Base-by-base conservation (phyloP, 805 yeast species). In the Barnettozyma botsteinii region DNA sequence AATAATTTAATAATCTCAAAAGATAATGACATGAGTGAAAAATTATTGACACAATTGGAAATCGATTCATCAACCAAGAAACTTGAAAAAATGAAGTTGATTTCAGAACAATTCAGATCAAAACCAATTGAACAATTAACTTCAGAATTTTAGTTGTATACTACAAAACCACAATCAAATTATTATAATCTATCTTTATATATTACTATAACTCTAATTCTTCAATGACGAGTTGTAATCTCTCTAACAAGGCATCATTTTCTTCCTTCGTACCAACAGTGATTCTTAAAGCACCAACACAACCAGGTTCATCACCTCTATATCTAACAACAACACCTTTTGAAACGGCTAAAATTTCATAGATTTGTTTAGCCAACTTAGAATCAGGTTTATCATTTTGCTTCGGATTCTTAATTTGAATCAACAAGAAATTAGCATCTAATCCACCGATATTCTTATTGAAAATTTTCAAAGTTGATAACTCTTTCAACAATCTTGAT, bases 291-390 rank as follows among this genome's bases (percentile, higher is more conserved):
- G 87, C 86, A 24, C 98, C 98, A 5, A 66, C 65, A 59, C 98
- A 93, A 28, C 95, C 95, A 33, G 79, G 72, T 64, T 93, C 98
- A 26, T 67, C 75, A 23, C 98, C 98, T 66, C 98, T 76, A 58
- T 76, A 93, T 62, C 98, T 75, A 13, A 91, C 85, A 34, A 93
- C 98, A 18, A 91, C 88, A 25, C 75, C 77, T 33, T 79, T 75
- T 19, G 74, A 72, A 22, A 71, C 73, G 0, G 98, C 98, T 55
- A 93, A 64, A 31, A 62, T 67, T 43, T 70, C 70, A 59, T 91
- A 93, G 13, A 88, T 68, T 25, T 65, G 50, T 35, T 73, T 62
- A 3, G 98, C 97, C 20, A 77, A 57, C 17, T 68, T 72, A 46
- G 82, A 82, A 32, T 78, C 77, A 3, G 96, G 91, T 15, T 59